Percentiles rank a stretch among this genome's conserved stretches.
phyloP scores from a whole-genome alignment of 164 flowering plant species.

The Paratinospora sagittata region DNA sequence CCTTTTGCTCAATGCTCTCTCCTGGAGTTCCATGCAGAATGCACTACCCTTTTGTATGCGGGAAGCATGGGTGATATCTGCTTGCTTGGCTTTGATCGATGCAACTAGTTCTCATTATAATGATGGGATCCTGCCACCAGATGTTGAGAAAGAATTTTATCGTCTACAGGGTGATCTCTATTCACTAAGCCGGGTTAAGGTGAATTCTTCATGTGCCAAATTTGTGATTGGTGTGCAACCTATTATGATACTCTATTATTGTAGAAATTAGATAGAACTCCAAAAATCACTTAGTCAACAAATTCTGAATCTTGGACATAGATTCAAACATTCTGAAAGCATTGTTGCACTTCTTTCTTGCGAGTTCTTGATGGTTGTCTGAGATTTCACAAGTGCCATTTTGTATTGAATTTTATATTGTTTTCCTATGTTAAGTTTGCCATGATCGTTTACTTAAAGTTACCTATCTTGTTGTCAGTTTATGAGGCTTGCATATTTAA shows the following conservation, averaged over 20 bases:
- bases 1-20: constrained; percentile 8
- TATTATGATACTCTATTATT: not conserved
- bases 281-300: not conserved
- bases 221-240: not conserved
- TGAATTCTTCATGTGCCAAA: constrained; percentile 16
- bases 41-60: constrained; percentile 83
- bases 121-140: constrained; percentile 58
- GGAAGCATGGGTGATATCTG: constrained; percentile 93
- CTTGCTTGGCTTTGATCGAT: constrained; percentile 69
- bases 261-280: not conserved
- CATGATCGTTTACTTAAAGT: constrained; percentile 3
- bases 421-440: constrained; percentile 1
- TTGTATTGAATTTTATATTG: not conserved
- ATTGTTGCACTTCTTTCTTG: not conserved
- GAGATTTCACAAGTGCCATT: not conserved
- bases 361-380: not conserved
- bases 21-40: constrained; percentile 38
- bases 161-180: constrained; percentile 92
- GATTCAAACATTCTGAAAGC: constrained; percentile 3
- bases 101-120: constrained; percentile 56
- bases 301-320: not conserved
- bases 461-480: constrained; percentile 53
- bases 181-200: constrained; percentile 86
- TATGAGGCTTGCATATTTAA: constrained; percentile 87
- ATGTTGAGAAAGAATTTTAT: constrained; percentile 82